phyloP scores from a whole-genome alignment of 805 yeast species.

The Saccharomycopsis microspora region DNA sequence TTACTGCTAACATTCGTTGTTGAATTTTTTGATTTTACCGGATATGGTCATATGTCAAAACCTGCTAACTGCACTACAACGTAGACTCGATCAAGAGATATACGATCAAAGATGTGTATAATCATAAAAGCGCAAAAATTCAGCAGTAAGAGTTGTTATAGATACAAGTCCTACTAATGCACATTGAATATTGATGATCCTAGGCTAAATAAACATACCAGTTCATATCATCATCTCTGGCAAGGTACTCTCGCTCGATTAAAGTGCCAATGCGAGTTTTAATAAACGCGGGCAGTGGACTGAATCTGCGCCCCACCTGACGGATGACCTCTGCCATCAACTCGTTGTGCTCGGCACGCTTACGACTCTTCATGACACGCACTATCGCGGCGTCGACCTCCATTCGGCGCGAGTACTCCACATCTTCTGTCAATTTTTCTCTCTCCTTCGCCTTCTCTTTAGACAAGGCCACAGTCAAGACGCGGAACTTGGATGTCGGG shows the following conservation, averaged over 20 bases:
- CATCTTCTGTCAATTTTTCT: slow-evolving; percentile 35
- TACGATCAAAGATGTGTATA: too few relatives aligned
- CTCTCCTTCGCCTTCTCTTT: slow-evolving; percentile 44
- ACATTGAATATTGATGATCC: too few relatives aligned
- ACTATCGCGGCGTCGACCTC: slow-evolving; percentile 82
- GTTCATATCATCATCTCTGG: slow-evolving; percentile 51
- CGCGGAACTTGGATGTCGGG: slow-evolving; percentile 59
- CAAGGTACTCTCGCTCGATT: slow-evolving; percentile 72
- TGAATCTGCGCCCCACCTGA: slow-evolving; percentile 51
- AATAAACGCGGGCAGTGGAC: slow-evolving; percentile 55
- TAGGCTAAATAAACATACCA: slow-evolving; percentile 61
- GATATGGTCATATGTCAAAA: too few relatives aligned
- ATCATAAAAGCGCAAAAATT: too few relatives aligned
- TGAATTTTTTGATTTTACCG: too few relatives aligned
- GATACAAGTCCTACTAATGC: too few relatives aligned
- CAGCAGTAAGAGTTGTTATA: too few relatives aligned
- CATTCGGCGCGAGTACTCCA: slow-evolving; percentile 51
- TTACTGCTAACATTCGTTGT: too few relatives aligned
- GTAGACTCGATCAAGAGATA: too few relatives aligned
- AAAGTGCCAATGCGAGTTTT: slow-evolving; percentile 65
- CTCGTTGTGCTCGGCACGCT: slow-evolving; percentile 47
- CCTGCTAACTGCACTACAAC: too few relatives aligned
- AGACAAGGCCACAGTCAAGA: slow-evolving; percentile 51
- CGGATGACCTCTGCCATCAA: slow-evolving; percentile 54
- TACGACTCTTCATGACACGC: slow-evolving; percentile 74